A percentile compares a stretch with the other conserved stretches of the same genome.
Conservation (phyloP, 768 basidiomycete species). For the Boletales sp. region DNA sequence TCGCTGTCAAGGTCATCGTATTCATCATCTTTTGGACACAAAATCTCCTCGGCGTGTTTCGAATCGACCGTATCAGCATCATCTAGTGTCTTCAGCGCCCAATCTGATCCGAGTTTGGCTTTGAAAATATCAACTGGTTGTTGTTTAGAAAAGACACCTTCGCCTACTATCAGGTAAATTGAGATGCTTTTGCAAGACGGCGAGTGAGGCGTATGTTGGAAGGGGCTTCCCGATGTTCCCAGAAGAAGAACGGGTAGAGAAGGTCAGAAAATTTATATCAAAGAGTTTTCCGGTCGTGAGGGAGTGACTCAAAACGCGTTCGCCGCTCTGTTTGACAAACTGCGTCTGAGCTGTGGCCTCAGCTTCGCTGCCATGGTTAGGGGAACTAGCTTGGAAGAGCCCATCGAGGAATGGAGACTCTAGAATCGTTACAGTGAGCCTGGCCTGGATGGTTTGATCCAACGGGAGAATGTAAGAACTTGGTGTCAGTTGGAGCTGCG, state of each 20-base stretch:
- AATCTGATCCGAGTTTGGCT: constrained; percentile 9
- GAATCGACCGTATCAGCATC: not conserved
- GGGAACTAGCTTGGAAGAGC: constrained; percentile 5
- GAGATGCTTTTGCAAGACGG: constrained; percentile 10
- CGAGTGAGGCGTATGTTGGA: constrained; percentile 14
- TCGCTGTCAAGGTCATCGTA: constrained; percentile 25
- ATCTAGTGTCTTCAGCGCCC: constrained; percentile 7
- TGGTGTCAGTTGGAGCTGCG: not conserved
- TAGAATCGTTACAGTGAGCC: constrained; percentile 13
- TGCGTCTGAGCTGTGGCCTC: not conserved
- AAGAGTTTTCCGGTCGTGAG: constrained; percentile 16
- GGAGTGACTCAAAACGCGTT: constrained; percentile 8
- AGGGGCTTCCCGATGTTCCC: not conserved
- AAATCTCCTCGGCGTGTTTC: constrained; percentile 1
- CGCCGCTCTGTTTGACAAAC: constrained; percentile 4
- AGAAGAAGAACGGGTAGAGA: not conserved
- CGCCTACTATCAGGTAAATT: constrained; percentile 8
- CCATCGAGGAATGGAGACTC: constrained; percentile 12
- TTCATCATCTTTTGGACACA: constrained; percentile 9
- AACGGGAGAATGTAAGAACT: not conserved
- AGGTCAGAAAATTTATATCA: constrained; percentile 20
- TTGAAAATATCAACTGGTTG: not conserved
- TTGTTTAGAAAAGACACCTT: not conserved
- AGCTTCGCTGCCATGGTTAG: no score
- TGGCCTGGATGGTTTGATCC: not conserved